Conservation (phyloP, 1,284 basidiomycete genomes). For the Ustilago esculenta region DNA sequence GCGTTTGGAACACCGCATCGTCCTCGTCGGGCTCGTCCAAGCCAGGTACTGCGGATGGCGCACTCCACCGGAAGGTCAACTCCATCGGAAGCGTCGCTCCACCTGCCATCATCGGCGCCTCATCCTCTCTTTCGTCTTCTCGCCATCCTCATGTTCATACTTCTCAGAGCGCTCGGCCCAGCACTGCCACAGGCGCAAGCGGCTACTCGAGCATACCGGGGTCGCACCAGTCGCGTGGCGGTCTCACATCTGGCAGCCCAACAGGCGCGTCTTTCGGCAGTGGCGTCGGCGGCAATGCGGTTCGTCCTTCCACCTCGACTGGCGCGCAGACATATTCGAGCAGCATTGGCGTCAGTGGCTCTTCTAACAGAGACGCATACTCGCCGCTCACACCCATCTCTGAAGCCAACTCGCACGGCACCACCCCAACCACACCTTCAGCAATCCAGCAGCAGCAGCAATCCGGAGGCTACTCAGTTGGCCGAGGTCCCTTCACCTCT, state of each 20-base stretch:
- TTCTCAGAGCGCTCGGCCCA: conserved; percentile 34
- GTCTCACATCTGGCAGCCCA: conserved; percentile 28
- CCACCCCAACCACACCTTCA: conserved; percentile 38
- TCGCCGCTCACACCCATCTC: conserved; percentile 53
- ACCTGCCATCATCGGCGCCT: conserved; percentile 21
- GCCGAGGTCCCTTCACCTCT: conserved; percentile 50
- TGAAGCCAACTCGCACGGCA: conserved; percentile 40
- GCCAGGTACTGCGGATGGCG: conserved; percentile 21
- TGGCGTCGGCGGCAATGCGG: conserved; percentile 1
- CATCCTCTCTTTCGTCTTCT: conserved; percentile 9
- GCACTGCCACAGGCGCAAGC: conserved; percentile 53
- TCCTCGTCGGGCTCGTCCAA: conserved; percentile 24
- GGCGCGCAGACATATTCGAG: conserved; percentile 28
- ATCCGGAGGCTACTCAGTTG: conserved; percentile 53
- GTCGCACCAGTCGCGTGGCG: conserved; percentile 8
- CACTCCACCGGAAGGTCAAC: conserved; percentile 50
- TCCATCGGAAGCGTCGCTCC: conserved; percentile 41
- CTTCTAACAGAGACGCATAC: conserved; percentile 17
- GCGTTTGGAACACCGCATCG: conserved; percentile 23
- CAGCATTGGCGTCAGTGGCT: conserved; percentile 1
- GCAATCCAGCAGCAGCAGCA: conserved; percentile 38
- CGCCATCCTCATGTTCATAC: conserved; percentile 17
- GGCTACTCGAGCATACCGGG: conserved; percentile 15
- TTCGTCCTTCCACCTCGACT: conserved; percentile 45
- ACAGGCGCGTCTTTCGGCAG: conserved; percentile 31